Conservation (phyloP, 2,329 filamentous ascomycete species). For the Botrytis pseudocinerea region DNA sequence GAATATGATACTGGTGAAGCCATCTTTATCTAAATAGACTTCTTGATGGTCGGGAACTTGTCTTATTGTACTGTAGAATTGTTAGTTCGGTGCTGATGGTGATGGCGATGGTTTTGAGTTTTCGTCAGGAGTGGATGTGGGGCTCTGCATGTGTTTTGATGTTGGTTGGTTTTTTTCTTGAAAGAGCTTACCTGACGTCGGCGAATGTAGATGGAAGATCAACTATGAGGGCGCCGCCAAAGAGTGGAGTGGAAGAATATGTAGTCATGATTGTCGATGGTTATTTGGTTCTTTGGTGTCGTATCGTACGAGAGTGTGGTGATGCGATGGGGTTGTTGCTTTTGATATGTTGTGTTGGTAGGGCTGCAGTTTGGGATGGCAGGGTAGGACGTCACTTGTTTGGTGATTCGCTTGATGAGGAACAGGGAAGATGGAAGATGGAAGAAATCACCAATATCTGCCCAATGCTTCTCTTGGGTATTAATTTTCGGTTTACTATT, state of each 20-base stretch:
- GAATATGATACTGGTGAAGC: conserved; percentile 84
- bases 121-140: conserved; percentile 12
- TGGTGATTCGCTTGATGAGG: conserved; percentile 6
- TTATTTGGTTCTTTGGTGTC: not conserved
- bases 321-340: not conserved
- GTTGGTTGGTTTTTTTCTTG: not conserved
- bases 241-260: conserved; percentile 54
- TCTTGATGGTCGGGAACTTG: conserved; percentile 87
- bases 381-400: conserved; percentile 17
- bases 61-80: conserved; percentile 60
- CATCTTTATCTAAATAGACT: conserved; percentile 81
- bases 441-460: not conserved
- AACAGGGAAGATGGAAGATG: conserved; percentile 4
- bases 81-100: conserved; percentile 30
- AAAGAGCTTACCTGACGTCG: conserved; percentile 66
- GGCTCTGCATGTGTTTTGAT: conserved; percentile 8
- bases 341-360: conserved; percentile 18
- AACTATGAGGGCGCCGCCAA: conserved; percentile 69
- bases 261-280: conserved; percentile 8
- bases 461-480: not conserved
- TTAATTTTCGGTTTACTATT: not conserved
- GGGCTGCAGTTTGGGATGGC: conserved; percentile 10
- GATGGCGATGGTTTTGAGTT: conserved; percentile 19
- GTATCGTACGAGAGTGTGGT: not conserved
- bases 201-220: conserved; percentile 69